Percentiles rank a stretch among this genome's conserved stretches.
These are phyloP conservation scores for Pezicula rhizophila DNA, from an alignment of 2,329 filamentous ascomycete genomes.

Conservation along the genomic window DNA sequence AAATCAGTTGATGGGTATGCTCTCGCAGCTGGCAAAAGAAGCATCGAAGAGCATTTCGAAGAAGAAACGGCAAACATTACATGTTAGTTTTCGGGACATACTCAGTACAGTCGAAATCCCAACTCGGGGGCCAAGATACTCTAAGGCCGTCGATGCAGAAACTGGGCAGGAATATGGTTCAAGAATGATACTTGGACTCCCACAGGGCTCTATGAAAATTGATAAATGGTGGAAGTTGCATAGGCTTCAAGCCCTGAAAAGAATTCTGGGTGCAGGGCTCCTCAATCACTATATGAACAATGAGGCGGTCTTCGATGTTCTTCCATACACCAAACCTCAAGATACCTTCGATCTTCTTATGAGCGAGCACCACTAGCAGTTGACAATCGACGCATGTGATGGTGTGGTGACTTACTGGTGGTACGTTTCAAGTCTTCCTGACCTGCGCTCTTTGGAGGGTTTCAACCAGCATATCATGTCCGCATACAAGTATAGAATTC, in stretches of 20 bases:
- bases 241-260: slow-evolving; percentile 53
- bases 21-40: slow-evolving; percentile 53
- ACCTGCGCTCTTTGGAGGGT: too few species aligned
- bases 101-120: slow-evolving; percentile 61
- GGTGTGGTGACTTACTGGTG: too few species aligned
- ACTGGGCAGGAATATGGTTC: slow-evolving; percentile 55
- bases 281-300: slow-evolving; percentile 58
- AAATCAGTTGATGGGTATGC: slow-evolving; percentile 51
- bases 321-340: slow-evolving; percentile 32
- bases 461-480: too few species aligned
- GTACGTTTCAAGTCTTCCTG: too few species aligned
- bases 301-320: slow-evolving; percentile 50
- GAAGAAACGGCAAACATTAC: slow-evolving; percentile 60
- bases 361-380: too few species aligned
- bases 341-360: too few species aligned
- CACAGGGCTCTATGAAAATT: slow-evolving; percentile 53
- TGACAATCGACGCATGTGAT: too few species aligned
- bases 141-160: slow-evolving; percentile 55
- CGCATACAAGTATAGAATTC: too few species aligned
- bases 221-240: slow-evolving; percentile 72
- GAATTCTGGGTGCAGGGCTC: slow-evolving; percentile 56
- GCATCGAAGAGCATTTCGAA: slow-evolving; percentile 59
- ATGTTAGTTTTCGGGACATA: slow-evolving; percentile 60
- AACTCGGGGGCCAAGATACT: slow-evolving; percentile 59
- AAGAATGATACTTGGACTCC: slow-evolving; percentile 54